A percentile compares a stretch with the other conserved stretches of the same genome.
Evolutionary conservation across 352 stramenopile genomes (phyloP).

Genomic region (Aphanomyces cochlioides): DNA sequence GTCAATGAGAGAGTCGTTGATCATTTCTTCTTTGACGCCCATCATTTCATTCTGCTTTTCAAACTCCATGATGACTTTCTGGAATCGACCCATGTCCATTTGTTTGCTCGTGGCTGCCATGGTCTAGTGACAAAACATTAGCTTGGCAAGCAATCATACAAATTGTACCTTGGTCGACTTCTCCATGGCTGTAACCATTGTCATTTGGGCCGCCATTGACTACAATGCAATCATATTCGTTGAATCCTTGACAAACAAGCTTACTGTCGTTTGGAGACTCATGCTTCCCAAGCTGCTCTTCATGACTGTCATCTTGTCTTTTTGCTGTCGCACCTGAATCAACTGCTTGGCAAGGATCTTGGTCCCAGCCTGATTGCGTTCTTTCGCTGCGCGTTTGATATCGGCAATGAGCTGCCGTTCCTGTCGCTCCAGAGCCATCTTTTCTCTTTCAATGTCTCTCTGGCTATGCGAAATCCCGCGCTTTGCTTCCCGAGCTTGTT

Average conservation of each 20-base stretch:
- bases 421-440: slow-evolving; percentile 45
- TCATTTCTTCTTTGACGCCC: slow-evolving; percentile 57
- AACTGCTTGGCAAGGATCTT: slow-evolving; percentile 55
- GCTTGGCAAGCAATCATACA: not conserved
- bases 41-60: slow-evolving; percentile 52
- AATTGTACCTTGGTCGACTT: slow-evolving; percentile 35
- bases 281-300: slow-evolving; percentile 51
- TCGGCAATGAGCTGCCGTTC: slow-evolving; percentile 49
- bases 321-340: slow-evolving; percentile 50
- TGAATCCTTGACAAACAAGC: no score
- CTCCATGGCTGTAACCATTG: slow-evolving; percentile 38
- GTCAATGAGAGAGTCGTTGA: slow-evolving; percentile 61
- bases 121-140: slow-evolving; percentile 19
- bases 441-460: slow-evolving; percentile 52
- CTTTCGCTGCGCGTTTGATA: slow-evolving; percentile 57
- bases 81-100: slow-evolving; percentile 52
- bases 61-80: slow-evolving; percentile 54
- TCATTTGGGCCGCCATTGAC: slow-evolving; percentile 48
- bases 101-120: slow-evolving; percentile 45
- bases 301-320: slow-evolving; percentile 45
- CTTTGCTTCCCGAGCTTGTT: slow-evolving; percentile 23
- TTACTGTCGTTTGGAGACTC: slow-evolving; percentile 40
- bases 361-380: slow-evolving; percentile 36
- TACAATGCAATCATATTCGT: slow-evolving; percentile 23
- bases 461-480: slow-evolving; percentile 31